Evolutionary conservation across 805 yeast genomes (phyloP).

Genomic region (Candida endomychidarum): DNA sequence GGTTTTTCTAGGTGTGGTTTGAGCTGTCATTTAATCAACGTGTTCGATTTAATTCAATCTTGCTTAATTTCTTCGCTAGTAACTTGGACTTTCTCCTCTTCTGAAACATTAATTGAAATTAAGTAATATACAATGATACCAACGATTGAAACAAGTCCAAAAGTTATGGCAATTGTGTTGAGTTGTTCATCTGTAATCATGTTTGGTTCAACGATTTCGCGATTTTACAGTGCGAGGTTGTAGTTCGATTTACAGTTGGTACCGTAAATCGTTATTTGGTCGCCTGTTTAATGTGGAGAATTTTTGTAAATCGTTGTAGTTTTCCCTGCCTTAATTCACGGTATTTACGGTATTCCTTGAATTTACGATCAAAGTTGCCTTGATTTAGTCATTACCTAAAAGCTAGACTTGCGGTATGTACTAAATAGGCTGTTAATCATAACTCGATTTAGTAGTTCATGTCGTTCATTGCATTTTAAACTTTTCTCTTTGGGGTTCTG

Average conservation of each 20-base stretch:
- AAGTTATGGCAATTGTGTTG: conserved; percentile 66
- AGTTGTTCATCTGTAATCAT: conserved; percentile 88
- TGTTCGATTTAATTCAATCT: not conserved
- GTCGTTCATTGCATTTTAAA: not conserved
- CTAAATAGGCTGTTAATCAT: not conserved
- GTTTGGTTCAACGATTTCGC: not conserved
- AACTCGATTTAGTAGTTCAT: not conserved
- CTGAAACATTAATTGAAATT: conserved; percentile 47
- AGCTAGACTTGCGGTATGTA: too few relatives aligned
- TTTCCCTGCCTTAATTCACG: not conserved
- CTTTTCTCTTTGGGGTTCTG: too few relatives aligned
- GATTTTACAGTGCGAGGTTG: too few relatives aligned
- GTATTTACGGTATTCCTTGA: too few relatives aligned
- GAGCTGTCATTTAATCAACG: not conserved
- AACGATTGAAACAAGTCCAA: conserved; percentile 71
- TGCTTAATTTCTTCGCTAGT: not conserved
- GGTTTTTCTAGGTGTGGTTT: too few relatives aligned
- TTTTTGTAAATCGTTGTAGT: not conserved
- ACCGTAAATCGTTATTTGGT: not conserved
- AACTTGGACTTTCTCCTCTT: not conserved
- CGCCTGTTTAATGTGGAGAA: too few relatives aligned
- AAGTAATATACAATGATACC: conserved; percentile 74
- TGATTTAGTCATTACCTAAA: too few relatives aligned
- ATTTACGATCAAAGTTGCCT: too few relatives aligned
- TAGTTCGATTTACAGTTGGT: too few relatives aligned